Evolutionary conservation across 306 rosid genomes (phyloP).

Genomic region (Cucumis hystrix): DNA sequence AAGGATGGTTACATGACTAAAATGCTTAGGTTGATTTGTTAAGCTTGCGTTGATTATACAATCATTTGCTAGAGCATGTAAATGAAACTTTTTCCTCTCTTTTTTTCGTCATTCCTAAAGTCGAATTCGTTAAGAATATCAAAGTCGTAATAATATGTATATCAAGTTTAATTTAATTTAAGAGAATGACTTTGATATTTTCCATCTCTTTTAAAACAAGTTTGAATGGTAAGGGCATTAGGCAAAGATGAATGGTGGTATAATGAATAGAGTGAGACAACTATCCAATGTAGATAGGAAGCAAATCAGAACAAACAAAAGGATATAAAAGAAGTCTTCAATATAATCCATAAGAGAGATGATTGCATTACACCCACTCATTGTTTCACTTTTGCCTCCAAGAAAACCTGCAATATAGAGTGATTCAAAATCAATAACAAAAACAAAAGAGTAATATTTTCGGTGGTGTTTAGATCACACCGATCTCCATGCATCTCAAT

Average conservation of each 20-base stretch:
- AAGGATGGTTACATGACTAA: too few species aligned
- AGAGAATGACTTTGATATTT: neutral
- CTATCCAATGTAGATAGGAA: neutral
- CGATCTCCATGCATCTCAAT: too few species aligned
- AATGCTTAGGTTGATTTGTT: too few species aligned
- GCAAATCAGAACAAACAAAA: neutral
- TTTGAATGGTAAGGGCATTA: neutral
- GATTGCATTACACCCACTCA: constrained; percentile 3
- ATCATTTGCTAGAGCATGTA: too few species aligned
- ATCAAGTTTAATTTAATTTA: neutral
- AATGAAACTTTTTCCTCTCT: too few species aligned
- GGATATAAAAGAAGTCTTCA: neutral
- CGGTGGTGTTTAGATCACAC: too few species aligned
- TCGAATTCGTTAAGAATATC: neutral
- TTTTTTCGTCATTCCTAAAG: too few species aligned
- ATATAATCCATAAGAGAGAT: neutral
- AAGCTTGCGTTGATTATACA: too few species aligned
- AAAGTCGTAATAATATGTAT: neutral
- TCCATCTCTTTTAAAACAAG: neutral
- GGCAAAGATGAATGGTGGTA: neutral
- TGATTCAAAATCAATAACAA: neutral
- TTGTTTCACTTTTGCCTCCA: neutral
- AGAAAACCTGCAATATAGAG: neutral
- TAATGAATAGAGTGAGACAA: neutral
- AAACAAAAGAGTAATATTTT: too few species aligned